phyloP scores from a whole-genome alignment of 148 eudicot species.

The Camellia lanceoleosa region DNA sequence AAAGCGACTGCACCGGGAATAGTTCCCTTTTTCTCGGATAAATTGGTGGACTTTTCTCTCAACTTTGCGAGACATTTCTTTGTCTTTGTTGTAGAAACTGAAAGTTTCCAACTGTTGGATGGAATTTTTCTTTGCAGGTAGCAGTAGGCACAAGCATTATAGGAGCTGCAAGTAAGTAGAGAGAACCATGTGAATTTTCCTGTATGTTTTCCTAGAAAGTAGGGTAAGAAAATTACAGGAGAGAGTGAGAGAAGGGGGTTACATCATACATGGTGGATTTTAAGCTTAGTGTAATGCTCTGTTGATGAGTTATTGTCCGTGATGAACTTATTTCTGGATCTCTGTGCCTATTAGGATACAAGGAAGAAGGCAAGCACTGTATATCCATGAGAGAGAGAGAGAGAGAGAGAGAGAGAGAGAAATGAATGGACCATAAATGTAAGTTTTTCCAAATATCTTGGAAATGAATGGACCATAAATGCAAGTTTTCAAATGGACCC shows the following conservation, averaged over 20 bases:
- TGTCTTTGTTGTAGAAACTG: constrained; percentile 14
- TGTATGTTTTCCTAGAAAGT: neutral
- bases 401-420: constrained; percentile 10
- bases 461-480: neutral
- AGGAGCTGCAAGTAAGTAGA: constrained; percentile 9
- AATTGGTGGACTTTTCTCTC: constrained; percentile 14
- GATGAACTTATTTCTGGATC: neutral
- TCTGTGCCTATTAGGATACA: constrained; percentile 12
- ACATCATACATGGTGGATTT: constrained; percentile 22
- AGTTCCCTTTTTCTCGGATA: constrained; percentile 33
- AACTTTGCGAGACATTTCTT: constrained; percentile 11
- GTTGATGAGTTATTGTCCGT: constrained; percentile 19
- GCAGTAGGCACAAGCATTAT: constrained; percentile 12
- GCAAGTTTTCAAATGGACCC: neutral
- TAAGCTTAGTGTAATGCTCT: constrained; percentile 9
- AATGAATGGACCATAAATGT: neutral
- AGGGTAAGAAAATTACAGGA: neutral
- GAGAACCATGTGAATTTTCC: neutral
- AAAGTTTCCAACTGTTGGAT: constrained; percentile 17
- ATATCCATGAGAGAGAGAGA: constrained; percentile 16
- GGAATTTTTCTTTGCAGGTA: constrained; percentile 12
- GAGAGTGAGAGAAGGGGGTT: constrained; percentile 7
- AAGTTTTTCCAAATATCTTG: constrained; percentile 6
- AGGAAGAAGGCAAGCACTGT: constrained; percentile 20
- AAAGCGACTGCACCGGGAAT: constrained; percentile 51